These are phyloP conservation scores for Moesziomyces sp. DNA, from an alignment of 1,284 basidiomycete species.

Conservation along the genomic window DNA sequence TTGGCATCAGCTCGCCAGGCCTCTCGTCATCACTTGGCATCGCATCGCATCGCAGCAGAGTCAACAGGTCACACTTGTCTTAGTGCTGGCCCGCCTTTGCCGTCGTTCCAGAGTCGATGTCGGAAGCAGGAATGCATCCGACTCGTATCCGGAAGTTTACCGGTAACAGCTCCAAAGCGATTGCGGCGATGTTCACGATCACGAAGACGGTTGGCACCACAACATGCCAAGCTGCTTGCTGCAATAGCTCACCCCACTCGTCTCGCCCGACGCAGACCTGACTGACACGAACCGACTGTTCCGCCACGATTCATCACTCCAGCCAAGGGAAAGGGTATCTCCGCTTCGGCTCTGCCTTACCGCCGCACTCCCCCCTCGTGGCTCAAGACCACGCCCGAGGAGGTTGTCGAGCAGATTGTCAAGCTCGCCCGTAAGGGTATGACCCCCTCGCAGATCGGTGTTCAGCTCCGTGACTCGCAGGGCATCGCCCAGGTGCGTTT, in stretches of 20 bases:
- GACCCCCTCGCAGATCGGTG: slow-evolving; percentile 97
- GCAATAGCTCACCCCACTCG: too few species aligned
- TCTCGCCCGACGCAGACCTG: not conserved
- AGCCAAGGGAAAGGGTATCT: slow-evolving; percentile 68
- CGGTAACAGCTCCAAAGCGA: too few species aligned
- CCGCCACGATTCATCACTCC: slow-evolving; percentile 3
- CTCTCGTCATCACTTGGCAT: slow-evolving; percentile 4
- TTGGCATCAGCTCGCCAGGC: not conserved
- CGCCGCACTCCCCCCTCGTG: slow-evolving; percentile 92
- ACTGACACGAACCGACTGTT: slow-evolving; percentile 10
- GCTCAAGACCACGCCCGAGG: slow-evolving; percentile 95
- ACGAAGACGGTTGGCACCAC: too few species aligned
- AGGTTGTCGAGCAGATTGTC: slow-evolving; percentile 94
- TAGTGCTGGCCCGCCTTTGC: too few species aligned
- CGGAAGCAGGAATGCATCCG: too few species aligned
- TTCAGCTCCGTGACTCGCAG: slow-evolving; percentile 96
- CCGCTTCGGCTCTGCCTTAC: slow-evolving; percentile 96
- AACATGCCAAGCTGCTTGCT: too few species aligned
- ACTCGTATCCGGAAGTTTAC: too few species aligned
- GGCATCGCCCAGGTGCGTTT: slow-evolving; percentile 95
- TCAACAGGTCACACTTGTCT: slow-evolving; percentile 5
- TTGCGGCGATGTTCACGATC: too few species aligned
- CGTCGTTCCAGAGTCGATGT: too few species aligned
- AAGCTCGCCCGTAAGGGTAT: slow-evolving; percentile 98
- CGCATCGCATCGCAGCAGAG: not conserved